Conservation (phyloP, 768 basidiomycete genomes). For the Tephrocybe rancida region DNA sequence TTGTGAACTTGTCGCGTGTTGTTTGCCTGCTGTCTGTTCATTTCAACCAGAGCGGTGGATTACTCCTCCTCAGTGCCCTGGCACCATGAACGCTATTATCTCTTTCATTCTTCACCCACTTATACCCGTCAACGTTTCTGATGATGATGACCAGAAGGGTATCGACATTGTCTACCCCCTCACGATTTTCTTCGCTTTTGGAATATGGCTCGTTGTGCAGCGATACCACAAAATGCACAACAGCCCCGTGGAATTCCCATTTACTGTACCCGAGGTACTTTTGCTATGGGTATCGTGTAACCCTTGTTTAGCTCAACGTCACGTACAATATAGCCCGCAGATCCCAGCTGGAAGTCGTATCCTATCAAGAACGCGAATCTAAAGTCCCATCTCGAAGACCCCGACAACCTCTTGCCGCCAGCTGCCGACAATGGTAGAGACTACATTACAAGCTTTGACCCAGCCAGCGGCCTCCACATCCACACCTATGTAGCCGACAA, state of each 20-base stretch:
- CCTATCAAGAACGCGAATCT: conserved; percentile 62
- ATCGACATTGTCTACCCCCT: conserved; percentile 69
- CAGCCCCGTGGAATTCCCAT: conserved; percentile 69
- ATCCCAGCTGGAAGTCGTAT: conserved; percentile 57
- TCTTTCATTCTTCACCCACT: conserved; percentile 56
- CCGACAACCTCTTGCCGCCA: conserved; percentile 55
- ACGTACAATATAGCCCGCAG: conserved; percentile 46
- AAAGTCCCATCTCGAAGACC: conserved; percentile 58
- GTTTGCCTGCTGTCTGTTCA: background rate
- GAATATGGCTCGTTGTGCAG: conserved; percentile 78
- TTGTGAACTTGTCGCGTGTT: conserved; percentile 15
- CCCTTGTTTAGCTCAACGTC: background rate
- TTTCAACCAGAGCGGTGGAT: background rate
- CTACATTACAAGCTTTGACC: conserved; percentile 92
- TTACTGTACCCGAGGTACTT: conserved; percentile 60
- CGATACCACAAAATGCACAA: conserved; percentile 77
- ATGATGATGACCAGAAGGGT: conserved; percentile 49
- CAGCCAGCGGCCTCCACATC: conserved; percentile 83
- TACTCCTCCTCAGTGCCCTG: conserved; percentile 5
- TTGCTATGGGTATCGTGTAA: background rate
- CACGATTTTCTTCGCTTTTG: conserved; percentile 70
- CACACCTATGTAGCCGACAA: conserved; percentile 78
- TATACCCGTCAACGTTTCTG: conserved; percentile 50
- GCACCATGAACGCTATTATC: conserved; percentile 45
- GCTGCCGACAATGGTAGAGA: conserved; percentile 47